These are phyloP conservation scores for Trametes cingulata DNA, from an alignment of 768 basidiomycete species.

Conservation along the genomic window DNA sequence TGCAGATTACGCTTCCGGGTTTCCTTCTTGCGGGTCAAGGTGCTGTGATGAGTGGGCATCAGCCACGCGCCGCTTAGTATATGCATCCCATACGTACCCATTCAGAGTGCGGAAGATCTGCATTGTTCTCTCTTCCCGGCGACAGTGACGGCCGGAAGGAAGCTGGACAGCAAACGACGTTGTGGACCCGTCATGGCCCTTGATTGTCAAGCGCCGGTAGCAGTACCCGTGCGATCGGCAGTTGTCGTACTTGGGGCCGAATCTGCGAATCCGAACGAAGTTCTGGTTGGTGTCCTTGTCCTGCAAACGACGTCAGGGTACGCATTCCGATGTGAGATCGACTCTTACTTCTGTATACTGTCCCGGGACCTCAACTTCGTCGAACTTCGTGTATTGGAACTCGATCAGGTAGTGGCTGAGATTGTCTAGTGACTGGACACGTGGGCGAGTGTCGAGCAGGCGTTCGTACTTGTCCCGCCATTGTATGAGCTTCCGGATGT, in stretches of 20 bases:
- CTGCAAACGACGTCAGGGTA: conserved; percentile 41
- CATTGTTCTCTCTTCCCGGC: conserved; percentile 90
- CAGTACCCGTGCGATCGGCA: conserved; percentile 83
- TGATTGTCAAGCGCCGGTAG: conserved; percentile 88
- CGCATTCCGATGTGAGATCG: not conserved
- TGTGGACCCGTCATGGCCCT: conserved; percentile 87
- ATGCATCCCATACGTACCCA: conserved; percentile 49
- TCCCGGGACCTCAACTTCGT: conserved; percentile 98
- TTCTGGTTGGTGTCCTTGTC: conserved; percentile 93
- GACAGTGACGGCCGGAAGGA: conserved; percentile 79
- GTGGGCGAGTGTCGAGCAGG: conserved; percentile 78
- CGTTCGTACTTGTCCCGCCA: conserved; percentile 94
- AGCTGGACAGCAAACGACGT: conserved; percentile 91
- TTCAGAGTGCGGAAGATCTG: conserved; percentile 96
- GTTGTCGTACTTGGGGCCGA: conserved; percentile 88
- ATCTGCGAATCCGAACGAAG: conserved; percentile 89
- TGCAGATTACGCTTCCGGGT: conserved; percentile 86
- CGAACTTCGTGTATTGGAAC: conserved; percentile 96
- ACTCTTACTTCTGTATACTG: conserved; percentile 88
- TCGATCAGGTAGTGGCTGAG: conserved; percentile 93
- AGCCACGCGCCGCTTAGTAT: too few relatives aligned
- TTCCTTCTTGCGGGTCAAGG: conserved; percentile 86
- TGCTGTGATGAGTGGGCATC: conserved; percentile 51
- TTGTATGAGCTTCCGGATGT: conserved; percentile 83
- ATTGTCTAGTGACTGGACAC: conserved; percentile 80